Base-by-base conservation (phyloP, 208 protist species). In the Wallacemonas collosoma region DNA sequence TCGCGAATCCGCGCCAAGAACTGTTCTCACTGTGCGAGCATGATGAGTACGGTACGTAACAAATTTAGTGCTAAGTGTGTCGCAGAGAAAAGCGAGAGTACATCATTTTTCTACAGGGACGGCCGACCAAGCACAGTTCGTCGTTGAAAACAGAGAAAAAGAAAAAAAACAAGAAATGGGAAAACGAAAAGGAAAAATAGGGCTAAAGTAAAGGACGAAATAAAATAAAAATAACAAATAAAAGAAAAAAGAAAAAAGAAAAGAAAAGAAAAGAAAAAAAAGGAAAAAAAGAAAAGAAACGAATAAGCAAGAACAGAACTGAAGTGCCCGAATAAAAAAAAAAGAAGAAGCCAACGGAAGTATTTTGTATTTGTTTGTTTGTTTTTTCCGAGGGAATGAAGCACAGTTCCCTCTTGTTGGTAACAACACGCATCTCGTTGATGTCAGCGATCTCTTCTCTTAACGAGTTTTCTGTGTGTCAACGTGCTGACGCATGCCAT, bases 241-340 rank as follows among this genome's bases (percentile, higher is more conserved):
- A 73, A 78, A 54, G 7, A 64, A 57, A 35, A 70, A 47, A 12
- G 60, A 57, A 56, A 55, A n/a, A 61, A 61, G 50, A 45, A 72
- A 53, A 62, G 43, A 35, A 65, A 64, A 68, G 5, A 67, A 5
- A 56, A 26, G 2, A 7, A 15, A 1, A 56, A 62, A 39, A 51
- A 72, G 50, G 1, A 9, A 50, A 11, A 53, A 44, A 47, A 9
- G 3, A 62, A 12, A 8, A 62, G 3, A 17, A 38, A 56, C 17
- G 8, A 7, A 57, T 11, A 48, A 26, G 44, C 17, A 2, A 57
- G 44, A 60, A 65, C 69, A 64, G 12, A 48, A 6, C 45, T 67
- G 11, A 69, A 39, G n/a, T 36, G 40, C 43, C 35, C 26, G 3
- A 76, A 57, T 58, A 72, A 38, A 26, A 69, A 67, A 15, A 61